Evolutionary conservation across 2,329 filamentous ascomycete species (phyloP).

Genomic region (Fusarium sp.): DNA sequence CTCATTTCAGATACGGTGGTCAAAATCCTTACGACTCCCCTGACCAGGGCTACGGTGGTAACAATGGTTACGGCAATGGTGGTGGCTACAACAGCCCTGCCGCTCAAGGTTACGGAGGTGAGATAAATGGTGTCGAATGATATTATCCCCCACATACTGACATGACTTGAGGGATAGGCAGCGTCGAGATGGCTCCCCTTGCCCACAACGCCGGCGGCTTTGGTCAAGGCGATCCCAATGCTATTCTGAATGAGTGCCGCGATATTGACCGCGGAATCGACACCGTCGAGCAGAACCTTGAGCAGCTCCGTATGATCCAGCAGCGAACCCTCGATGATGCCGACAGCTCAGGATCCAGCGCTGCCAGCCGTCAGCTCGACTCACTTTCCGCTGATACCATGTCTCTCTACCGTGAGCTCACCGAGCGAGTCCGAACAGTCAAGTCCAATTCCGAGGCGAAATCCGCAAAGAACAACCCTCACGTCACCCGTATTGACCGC

Average conservation of each 20-base stretch:
- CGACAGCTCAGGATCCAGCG: conserved; percentile 76
- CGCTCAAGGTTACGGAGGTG: conserved; percentile 46
- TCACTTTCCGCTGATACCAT: conserved; percentile 83
- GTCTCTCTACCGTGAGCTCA: conserved; percentile 82
- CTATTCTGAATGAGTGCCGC: conserved; percentile 86
- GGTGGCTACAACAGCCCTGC: conserved; percentile 42
- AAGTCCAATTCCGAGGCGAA: conserved; percentile 85
- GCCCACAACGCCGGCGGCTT: conserved; percentile 64
- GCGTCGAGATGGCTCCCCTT: conserved; percentile 80
- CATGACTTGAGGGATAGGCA: conserved; percentile 54
- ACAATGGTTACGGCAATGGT: conserved; percentile 44
- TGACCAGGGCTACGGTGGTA: conserved; percentile 51
- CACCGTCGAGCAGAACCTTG: conserved; percentile 78
- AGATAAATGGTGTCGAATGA: conserved; percentile 16
- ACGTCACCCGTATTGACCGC: conserved; percentile 85
- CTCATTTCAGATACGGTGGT: conserved; percentile 64
- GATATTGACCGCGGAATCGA: conserved; percentile 84
- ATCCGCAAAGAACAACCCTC: conserved; percentile 78
- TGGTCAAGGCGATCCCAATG: conserved; percentile 73
- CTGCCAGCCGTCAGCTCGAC: conserved; percentile 78
- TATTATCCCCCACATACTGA: conserved; percentile 26
- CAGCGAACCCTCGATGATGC: conserved; percentile 79
- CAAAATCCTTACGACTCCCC: conserved; percentile 72
- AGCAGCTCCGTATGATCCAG: conserved; percentile 78
- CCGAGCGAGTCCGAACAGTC: conserved; percentile 82